These are phyloP conservation scores for Leersia perrieri DNA, from an alignment of 176 grass and related monocot species.

Conservation along the genomic window DNA sequence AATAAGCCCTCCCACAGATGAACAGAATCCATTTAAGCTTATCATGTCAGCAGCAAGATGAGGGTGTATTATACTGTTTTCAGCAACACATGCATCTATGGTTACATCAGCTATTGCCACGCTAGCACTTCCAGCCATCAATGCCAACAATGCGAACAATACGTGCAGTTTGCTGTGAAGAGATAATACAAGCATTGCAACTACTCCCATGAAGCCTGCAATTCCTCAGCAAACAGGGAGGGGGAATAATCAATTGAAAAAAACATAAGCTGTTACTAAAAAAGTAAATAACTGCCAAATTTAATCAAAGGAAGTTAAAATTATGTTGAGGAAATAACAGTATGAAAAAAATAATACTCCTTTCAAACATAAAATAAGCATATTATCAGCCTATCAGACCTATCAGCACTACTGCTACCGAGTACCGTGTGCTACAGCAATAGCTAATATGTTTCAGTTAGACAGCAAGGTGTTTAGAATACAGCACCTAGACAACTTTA, in stretches of 20 bases:
- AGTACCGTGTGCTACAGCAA: background rate
- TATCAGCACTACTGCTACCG: background rate
- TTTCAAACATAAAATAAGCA: background rate
- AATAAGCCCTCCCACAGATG: slow-evolving; percentile 78
- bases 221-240: slow-evolving; percentile 40
- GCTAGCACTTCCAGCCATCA: slow-evolving; percentile 58
- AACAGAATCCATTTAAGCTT: slow-evolving; percentile 75
- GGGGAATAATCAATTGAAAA: slow-evolving; percentile 9
- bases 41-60: slow-evolving; percentile 79
- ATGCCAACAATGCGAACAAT: slow-evolving; percentile 59
- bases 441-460: background rate
- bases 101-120: slow-evolving; percentile 85
- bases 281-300: background rate
- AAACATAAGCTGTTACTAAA: background rate
- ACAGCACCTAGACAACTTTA: background rate
- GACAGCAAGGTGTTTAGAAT: background rate
- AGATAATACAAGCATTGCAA: slow-evolving; percentile 74
- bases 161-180: slow-evolving; percentile 63
- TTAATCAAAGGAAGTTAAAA: background rate
- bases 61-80: slow-evolving; percentile 66
- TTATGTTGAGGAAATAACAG: background rate
- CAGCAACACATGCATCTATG: slow-evolving; percentile 75
- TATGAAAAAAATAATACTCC: background rate
- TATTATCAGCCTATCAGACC: background rate
- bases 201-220: slow-evolving; percentile 72